Base-by-base conservation (phyloP, 768 basidiomycete species). In the Pisolithus marmoratus region DNA sequence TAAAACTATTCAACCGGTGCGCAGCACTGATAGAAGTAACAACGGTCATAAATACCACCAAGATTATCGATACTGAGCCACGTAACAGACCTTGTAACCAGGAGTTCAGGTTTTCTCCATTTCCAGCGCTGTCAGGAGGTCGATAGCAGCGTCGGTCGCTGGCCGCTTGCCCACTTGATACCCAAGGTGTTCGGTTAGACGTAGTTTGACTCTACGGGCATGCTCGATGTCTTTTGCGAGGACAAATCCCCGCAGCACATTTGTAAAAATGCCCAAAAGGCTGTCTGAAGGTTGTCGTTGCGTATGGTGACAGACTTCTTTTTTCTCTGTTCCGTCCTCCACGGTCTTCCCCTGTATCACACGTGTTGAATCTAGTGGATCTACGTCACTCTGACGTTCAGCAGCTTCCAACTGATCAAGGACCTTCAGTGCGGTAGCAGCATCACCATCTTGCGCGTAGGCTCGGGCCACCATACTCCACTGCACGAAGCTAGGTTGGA, bases 391-490 rank as follows among this genome's bases (percentile, higher is more conserved):
- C 20, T 8, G 11, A 31, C 50, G 53, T 22, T 27, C 54, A 15
- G 15, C 19, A n/a, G 53, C 52, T 58, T 78, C 81, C 46, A 81
- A 56, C 14, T 64, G 55, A 11, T 71, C 63, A 31, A 85, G 63
- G 29, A 85, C 63, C 22, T 61, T 49, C 22, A 78, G 59, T 8
- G 77, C 74, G 8, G 64, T 58, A 1, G 8, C 14, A 0, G 65
- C 57, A 36, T 77, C 67, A 1, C 74, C 76, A 15, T 50, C 47
- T 15, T 68, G 63, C 14, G 79, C 78, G 56, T 75, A 82, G 11
- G 64, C 65, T 2, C 75, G 72, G 0, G 75, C 76, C 29, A 81
- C 59, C 27, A 76, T 72, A n/a, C 78, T 77, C 58, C 76, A 76
- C 36, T 80, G 75, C n/a, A 75, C 63, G 7, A 72, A 58, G 22